phyloP scores from a whole-genome alignment of 2,329 filamentous ascomycete genomes.

The Aspergillus bombycis region DNA sequence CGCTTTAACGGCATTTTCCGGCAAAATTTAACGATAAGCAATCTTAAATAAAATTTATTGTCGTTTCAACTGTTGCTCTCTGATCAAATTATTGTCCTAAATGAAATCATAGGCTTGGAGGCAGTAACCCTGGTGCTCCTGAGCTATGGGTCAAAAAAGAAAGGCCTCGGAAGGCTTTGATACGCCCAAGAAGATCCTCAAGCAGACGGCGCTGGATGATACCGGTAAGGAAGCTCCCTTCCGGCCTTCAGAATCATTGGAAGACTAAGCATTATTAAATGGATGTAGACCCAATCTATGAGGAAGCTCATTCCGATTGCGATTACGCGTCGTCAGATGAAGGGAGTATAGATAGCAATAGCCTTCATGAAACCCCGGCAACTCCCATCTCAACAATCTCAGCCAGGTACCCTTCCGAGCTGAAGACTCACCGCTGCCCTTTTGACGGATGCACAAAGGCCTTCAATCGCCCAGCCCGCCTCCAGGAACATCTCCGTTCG shows the following conservation, averaged over 20 bases:
- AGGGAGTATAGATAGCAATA: constrained; percentile 32
- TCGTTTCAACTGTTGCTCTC: constrained; percentile 7
- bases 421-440: constrained; percentile 77
- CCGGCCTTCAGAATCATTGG: constrained; percentile 5
- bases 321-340: constrained; percentile 36
- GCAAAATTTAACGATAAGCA: constrained; percentile 35
- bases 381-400: constrained; percentile 57
- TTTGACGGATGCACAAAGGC: constrained; percentile 75
- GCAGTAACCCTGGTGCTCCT: background rate
- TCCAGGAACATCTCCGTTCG: constrained; percentile 78
- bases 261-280: constrained; percentile 43
- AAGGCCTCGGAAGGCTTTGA: constrained; percentile 32
- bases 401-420: constrained; percentile 62
- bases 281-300: constrained; percentile 35
- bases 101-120: constrained; percentile 11
- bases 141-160: constrained; percentile 41
- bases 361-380: constrained; percentile 50
- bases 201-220: constrained; percentile 29
- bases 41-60: constrained; percentile 2
- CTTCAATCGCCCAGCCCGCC: constrained; percentile 82
- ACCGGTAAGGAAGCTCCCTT: constrained; percentile 30
- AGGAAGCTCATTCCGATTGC: constrained; percentile 38
- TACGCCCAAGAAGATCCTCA: constrained; percentile 37
- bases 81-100: background rate
- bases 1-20: constrained; percentile 27